Evolutionary conservation across 2,329 filamentous ascomycete genomes (phyloP).

Genomic region (Beauveria pseudobassiana): DNA sequence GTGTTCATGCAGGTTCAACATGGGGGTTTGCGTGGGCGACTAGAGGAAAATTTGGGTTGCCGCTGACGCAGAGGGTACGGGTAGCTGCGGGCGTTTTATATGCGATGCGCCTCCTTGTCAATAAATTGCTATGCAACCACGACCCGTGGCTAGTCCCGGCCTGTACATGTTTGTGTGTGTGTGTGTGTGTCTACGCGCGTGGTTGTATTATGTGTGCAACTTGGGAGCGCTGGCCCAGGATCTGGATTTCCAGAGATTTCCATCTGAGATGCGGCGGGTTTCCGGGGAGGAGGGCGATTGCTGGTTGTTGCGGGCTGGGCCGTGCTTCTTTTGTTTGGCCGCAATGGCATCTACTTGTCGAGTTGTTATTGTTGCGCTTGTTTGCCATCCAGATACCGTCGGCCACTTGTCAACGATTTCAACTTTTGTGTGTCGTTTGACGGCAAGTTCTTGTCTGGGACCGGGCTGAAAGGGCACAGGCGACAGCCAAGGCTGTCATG

Average conservation of each 20-base stretch:
- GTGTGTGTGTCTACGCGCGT: not conserved
- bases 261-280: slow-evolving; percentile 8
- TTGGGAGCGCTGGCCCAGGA: not conserved
- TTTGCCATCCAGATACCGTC: no score
- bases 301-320: not conserved
- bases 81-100: slow-evolving; percentile 1
- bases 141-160: not conserved
- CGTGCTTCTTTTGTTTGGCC: no score
- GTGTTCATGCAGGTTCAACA: not conserved
- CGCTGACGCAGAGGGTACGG: slow-evolving; percentile 6
- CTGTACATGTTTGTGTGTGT: not conserved
- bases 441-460: not conserved
- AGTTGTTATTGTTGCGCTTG: not conserved
- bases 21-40: not conserved
- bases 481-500: not conserved
- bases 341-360: not conserved
- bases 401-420: no score
- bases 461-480: no score
- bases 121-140: not conserved
- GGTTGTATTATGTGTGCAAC: not conserved
- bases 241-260: not conserved
- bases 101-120: not conserved
- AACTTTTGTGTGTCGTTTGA: not conserved
- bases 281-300: not conserved
- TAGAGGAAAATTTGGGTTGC: not conserved